Evolutionary conservation across 148 eudicot genomes (phyloP).

Genomic region (Vaccinium corymbosum): DNA sequence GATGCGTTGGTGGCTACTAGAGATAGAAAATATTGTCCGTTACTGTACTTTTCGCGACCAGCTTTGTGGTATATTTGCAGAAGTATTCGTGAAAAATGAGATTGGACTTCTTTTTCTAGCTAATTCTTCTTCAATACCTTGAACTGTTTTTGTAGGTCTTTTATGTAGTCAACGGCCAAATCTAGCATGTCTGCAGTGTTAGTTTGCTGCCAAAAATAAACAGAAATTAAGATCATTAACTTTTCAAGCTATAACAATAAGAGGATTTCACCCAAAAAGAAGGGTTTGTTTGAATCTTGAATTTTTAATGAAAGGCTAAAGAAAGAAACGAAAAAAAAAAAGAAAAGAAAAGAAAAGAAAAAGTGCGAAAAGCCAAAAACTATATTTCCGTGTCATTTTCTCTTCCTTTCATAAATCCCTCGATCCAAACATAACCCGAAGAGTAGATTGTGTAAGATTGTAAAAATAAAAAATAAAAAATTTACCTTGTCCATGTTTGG

Average conservation of each 20-base stretch:
- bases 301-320: neutral
- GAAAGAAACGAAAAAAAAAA: neutral
- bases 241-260: neutral
- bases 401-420: neutral
- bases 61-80: neutral
- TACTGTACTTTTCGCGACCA: neutral
- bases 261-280: neutral
- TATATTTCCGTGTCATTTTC: neutral
- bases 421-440: neutral
- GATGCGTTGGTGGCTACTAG: no score
- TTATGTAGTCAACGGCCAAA: conserved; percentile 82
- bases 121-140: conserved; percentile 40
- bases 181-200: conserved; percentile 88
- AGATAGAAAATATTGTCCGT: neutral
- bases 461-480: neutral
- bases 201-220: conserved; percentile 60
- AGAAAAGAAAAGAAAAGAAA: neutral
- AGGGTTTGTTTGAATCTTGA: neutral
- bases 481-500: conserved; percentile 96
- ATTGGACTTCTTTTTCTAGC: neutral
- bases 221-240: neutral
- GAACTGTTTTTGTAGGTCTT: conserved; percentile 60
- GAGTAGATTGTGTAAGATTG: no score
- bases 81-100: neutral
- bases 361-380: neutral